Percentiles rank a stretch among this genome's conserved stretches.
Evolutionary conservation across 768 basidiomycete species (phyloP).

Genomic region (Saitozyma podzolica): DNA sequence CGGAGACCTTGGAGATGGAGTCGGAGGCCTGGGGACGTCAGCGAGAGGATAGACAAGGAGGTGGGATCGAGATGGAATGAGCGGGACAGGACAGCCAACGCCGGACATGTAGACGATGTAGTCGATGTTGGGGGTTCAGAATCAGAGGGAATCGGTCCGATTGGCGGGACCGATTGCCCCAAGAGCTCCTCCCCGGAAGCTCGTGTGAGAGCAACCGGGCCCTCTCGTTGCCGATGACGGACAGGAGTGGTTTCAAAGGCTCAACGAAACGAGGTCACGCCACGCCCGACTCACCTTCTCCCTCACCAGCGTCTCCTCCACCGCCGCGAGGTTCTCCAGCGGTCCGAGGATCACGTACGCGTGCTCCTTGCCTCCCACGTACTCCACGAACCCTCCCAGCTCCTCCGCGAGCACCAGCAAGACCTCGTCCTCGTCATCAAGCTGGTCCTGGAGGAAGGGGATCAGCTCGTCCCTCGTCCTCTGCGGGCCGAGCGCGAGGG

Average conservation of each 20-base stretch:
- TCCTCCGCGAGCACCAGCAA: constrained; percentile 93
- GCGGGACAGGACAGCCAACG: no score
- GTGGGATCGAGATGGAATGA: no score
- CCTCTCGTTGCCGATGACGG: no score
- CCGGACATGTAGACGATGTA: no score
- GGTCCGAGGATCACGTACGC: constrained; percentile 88
- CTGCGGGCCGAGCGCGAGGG: constrained; percentile 90
- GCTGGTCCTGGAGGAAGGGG: constrained; percentile 96
- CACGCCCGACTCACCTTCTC: constrained; percentile 72
- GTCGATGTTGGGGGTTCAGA: no score
- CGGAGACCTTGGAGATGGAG: constrained; percentile 86
- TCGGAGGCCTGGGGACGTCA: constrained; percentile 73
- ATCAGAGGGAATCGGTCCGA: no score
- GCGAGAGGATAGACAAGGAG: neutral
- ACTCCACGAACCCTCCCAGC: constrained; percentile 89
- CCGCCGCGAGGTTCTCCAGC: constrained; percentile 89
- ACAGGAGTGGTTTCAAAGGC: neutral
- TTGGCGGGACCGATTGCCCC: no score
- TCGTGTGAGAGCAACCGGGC: no score
- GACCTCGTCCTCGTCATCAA: constrained; percentile 99
- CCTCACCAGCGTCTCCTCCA: constrained; percentile 95
- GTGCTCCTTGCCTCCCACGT: constrained; percentile 82
- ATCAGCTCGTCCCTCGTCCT: constrained; percentile 93
- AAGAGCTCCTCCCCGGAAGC: no score
- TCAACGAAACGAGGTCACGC: neutral